phyloP scores from a whole-genome alignment of 73 alveolate genomes.

The Tetrahymena borealis region DNA sequence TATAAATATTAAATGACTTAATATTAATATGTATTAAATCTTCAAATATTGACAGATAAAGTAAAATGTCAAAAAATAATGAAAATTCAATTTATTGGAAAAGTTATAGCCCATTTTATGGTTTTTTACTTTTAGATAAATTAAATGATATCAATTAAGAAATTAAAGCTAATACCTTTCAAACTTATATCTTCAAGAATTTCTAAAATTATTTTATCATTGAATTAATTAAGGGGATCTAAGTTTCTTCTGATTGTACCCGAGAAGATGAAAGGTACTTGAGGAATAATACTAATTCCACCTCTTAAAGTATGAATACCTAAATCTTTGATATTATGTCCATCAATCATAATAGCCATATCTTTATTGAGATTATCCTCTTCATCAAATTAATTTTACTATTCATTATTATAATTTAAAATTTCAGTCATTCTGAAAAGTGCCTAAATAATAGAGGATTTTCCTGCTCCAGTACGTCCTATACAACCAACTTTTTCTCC shows the following conservation, averaged over 20 bases:
- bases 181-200: conserved; percentile 45
- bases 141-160: too few relatives aligned
- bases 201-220: conserved; percentile 36
- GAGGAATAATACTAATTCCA: conserved; percentile 58
- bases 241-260: conserved; percentile 63
- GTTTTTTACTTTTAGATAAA: too few relatives aligned
- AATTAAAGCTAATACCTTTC: background rate
- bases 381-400: background rate
- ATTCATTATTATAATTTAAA: background rate
- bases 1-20: too few relatives aligned
- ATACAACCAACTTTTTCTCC: conserved; percentile 87
- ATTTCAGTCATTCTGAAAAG: conserved; percentile 44
- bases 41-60: too few relatives aligned
- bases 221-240: conserved; percentile 61
- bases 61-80: too few relatives aligned
- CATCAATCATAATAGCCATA: conserved; percentile 54
- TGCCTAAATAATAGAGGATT: conserved; percentile 69
- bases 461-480: conserved; percentile 98
- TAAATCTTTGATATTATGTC: conserved; percentile 39
- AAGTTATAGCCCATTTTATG: too few relatives aligned
- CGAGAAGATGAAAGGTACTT: conserved; percentile 60
- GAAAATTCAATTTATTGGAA: too few relatives aligned
- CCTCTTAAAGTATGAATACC: conserved; percentile 62
- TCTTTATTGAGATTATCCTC: conserved; percentile 20
- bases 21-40: too few relatives aligned